A percentile compares a stretch with the other conserved stretches of the same genome.
Conservation (phyloP, 192 early-diverging fungal genomes). For the Backusella australiensis region DNA sequence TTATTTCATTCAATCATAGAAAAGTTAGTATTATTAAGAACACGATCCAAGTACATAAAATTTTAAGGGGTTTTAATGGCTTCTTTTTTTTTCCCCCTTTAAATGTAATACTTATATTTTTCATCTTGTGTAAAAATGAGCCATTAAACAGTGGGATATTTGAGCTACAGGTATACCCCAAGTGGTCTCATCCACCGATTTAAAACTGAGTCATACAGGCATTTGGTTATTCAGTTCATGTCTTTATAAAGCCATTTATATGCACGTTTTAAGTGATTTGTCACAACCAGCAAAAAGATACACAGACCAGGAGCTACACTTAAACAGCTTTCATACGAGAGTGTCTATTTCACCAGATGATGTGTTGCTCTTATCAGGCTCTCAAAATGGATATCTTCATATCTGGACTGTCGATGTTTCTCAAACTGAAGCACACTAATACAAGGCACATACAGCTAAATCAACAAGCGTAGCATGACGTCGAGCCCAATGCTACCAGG, state of each 20-base stretch:
- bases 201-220: slow-evolving; percentile 63
- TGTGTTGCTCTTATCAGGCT: slow-evolving; percentile 68
- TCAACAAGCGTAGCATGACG: slow-evolving; percentile 77
- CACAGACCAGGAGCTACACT: slow-evolving; percentile 53
- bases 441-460: slow-evolving; percentile 64
- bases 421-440: slow-evolving; percentile 44
- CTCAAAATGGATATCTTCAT: slow-evolving; percentile 59
- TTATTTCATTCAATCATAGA: too few relatives aligned
- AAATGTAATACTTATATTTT: neutral
- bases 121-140: slow-evolving; percentile 16
- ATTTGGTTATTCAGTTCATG: slow-evolving; percentile 68
- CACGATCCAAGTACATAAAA: too few relatives aligned
- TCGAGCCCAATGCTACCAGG: slow-evolving; percentile 45
- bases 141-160: slow-evolving; percentile 83
- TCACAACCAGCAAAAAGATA: slow-evolving; percentile 49
- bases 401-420: slow-evolving; percentile 69
- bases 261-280: slow-evolving; percentile 59
- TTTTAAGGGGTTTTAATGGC: too few relatives aligned
- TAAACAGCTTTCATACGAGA: slow-evolving; percentile 67
- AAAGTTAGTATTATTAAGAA: too few relatives aligned
- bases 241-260: slow-evolving; percentile 70
- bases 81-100: too few relatives aligned
- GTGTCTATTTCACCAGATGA: slow-evolving; percentile 73
- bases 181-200: slow-evolving; percentile 44
- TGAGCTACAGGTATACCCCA: slow-evolving; percentile 45